Evolutionary conservation across 2,329 filamentous ascomycete genomes (phyloP).

Genomic region (Periglandula ipomoeae): DNA sequence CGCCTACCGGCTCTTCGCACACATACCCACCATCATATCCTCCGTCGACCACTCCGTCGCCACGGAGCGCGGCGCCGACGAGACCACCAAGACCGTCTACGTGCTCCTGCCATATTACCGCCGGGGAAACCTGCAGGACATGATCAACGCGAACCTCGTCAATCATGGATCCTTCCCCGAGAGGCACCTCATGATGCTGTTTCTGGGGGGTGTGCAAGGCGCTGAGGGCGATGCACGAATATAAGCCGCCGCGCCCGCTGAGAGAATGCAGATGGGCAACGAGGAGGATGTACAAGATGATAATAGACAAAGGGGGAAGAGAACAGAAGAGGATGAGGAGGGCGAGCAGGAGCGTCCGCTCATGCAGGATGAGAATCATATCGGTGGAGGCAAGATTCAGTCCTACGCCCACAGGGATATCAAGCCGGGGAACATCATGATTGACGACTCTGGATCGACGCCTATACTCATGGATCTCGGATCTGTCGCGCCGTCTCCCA

Average conservation of each 20-base stretch:
- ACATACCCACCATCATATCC: constrained; percentile 78
- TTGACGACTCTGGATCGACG: constrained; percentile 76
- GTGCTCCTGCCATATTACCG: constrained; percentile 93
- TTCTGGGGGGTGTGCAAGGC: constrained; percentile 87
- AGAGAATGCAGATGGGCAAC: constrained; percentile 44
- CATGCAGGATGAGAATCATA: constrained; percentile 65
- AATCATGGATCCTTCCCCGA: constrained; percentile 90
- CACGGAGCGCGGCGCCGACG: constrained; percentile 57
- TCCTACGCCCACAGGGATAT: constrained; percentile 95
- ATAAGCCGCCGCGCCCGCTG: constrained; percentile 39
- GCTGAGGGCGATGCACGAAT: constrained; percentile 84
- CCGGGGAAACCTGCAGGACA: constrained; percentile 90
- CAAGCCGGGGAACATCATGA: constrained; percentile 98
- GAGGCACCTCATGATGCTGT: constrained; percentile 75
- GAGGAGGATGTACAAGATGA: constrained; percentile 23
- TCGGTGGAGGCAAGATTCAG: constrained; percentile 54
- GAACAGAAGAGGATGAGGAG: constrained; percentile 57
- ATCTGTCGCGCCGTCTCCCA: constrained; percentile 78
- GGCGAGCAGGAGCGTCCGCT: constrained; percentile 71
- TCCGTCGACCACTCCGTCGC: constrained; percentile 75
- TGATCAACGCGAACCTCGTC: constrained; percentile 97
- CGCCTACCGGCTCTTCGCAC: constrained; percentile 83
- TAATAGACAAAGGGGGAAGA: too few species aligned
- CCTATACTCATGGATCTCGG: constrained; percentile 98
- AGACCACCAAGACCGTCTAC: constrained; percentile 81